Evolutionary conservation across 768 basidiomycete species (phyloP).

Genomic region (Postia placenta): DNA sequence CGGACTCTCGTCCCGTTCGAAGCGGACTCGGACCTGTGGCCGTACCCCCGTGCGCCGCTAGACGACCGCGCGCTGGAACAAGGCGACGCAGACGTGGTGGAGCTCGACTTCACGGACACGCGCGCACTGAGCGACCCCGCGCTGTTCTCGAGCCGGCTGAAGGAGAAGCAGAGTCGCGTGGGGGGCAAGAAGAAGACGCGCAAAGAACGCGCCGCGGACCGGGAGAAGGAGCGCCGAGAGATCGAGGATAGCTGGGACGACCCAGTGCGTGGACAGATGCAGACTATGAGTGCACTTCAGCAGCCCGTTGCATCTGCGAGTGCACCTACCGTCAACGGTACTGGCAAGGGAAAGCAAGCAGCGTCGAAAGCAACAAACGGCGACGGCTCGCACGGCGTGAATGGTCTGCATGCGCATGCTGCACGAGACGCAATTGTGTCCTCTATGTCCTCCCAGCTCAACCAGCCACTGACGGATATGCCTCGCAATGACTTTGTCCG

Average conservation of each 20-base stretch:
- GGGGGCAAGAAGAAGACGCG: slow-evolving; percentile 23
- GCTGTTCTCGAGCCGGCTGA: slow-evolving; percentile 35
- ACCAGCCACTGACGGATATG: not conserved
- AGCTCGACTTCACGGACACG: slow-evolving; percentile 71
- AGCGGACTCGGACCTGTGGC: slow-evolving; percentile 65
- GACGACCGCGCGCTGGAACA: slow-evolving; percentile 30
- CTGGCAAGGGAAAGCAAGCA: slow-evolving; percentile 3
- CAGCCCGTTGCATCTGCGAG: not conserved
- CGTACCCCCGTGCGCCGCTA: slow-evolving; percentile 48
- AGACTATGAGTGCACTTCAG: not conserved
- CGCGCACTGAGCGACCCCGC: slow-evolving; percentile 66
- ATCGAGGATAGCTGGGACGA: slow-evolving; percentile 63
- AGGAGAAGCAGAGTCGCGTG: slow-evolving; percentile 24
- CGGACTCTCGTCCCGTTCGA: slow-evolving; percentile 51
- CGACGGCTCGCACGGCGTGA: not conserved
- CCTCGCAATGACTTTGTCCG: slow-evolving; percentile 40
- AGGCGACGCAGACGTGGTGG: slow-evolving; percentile 59
- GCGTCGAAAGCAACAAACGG: not conserved
- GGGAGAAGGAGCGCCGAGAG: slow-evolving; percentile 33
- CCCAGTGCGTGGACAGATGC: slow-evolving; percentile 25
- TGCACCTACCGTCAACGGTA: not conserved
- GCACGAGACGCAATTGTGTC: slow-evolving; percentile 9
- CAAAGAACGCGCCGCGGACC: slow-evolving; percentile 27
- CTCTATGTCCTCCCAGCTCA: slow-evolving; percentile 1
- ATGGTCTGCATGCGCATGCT: slow-evolving; percentile 6